Percentiles rank a stretch among this genome's conserved stretches.
Conservation (phyloP, 345 rosid species). For the Linum lewisii region DNA sequence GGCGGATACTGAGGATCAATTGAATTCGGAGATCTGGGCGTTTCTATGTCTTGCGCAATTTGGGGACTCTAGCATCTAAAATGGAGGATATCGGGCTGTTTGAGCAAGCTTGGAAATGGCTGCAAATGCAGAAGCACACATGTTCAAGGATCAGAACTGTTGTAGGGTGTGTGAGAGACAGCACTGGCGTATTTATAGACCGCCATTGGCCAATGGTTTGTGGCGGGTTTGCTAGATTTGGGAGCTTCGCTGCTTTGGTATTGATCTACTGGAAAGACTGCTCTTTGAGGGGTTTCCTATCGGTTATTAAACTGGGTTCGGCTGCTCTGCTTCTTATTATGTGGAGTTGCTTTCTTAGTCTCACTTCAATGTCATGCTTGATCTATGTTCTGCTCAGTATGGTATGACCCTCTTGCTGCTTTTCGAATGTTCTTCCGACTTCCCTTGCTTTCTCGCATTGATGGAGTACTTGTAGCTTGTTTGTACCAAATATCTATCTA, state of each 20-base stretch:
- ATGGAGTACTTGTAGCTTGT: background rate
- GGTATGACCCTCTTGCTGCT: conserved; percentile 39
- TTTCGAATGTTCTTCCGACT: background rate
- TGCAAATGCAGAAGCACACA: conserved; percentile 56
- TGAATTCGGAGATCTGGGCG: background rate
- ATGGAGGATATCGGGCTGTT: conserved; percentile 91
- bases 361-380: conserved; percentile 85
- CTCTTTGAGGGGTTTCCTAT: conserved; percentile 52
- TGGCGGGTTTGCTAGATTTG: conserved; percentile 43
- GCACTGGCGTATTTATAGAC: conserved; percentile 46
- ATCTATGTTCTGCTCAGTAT: conserved; percentile 67
- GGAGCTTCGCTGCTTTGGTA: conserved; percentile 28
- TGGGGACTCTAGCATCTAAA: background rate
- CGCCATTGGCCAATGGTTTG: conserved; percentile 89
- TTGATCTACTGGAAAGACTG: conserved; percentile 72
- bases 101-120: conserved; percentile 85
- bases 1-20: background rate
- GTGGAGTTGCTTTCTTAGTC: conserved; percentile 97
- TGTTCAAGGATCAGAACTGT: conserved; percentile 36
- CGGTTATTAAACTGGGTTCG: conserved; percentile 61
- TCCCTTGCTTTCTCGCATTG: background rate
- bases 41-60: background rate
- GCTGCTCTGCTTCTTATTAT: conserved; percentile 81
- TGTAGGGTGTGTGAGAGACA: conserved; percentile 35
- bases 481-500: background rate